These are phyloP conservation scores for Odontarrhena argentea DNA, from an alignment of 345 rosid species.

Conservation along the genomic window DNA sequence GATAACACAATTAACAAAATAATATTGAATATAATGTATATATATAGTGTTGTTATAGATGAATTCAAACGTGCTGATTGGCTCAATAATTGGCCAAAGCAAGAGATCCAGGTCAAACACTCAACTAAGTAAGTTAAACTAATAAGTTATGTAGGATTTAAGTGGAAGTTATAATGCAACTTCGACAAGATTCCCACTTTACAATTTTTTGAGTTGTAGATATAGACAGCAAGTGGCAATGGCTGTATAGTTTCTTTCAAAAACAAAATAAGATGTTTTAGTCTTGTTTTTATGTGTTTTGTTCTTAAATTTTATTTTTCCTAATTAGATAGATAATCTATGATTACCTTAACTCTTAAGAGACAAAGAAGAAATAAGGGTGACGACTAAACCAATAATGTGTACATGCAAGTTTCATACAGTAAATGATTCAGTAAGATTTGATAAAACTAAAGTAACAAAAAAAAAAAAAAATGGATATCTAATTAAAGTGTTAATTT, in stretches of 20 bases:
- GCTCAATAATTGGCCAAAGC: not conserved
- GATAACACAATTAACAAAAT: slow-evolving; percentile 3
- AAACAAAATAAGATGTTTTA: too few relatives aligned
- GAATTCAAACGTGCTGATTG: not conserved
- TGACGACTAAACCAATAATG: not conserved
- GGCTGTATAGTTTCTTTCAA: too few relatives aligned
- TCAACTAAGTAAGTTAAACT: too few relatives aligned
- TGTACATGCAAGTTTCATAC: not conserved
- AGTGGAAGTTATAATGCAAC: too few relatives aligned
- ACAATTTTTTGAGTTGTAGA: too few relatives aligned
- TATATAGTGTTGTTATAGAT: not conserved
- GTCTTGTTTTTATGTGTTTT: too few relatives aligned
- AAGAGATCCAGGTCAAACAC: too few relatives aligned
- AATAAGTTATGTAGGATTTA: too few relatives aligned
- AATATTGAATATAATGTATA: not conserved
- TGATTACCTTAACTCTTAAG: not conserved
- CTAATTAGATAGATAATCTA: not conserved
- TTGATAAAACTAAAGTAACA: not conserved
- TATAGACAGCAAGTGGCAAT: too few relatives aligned
- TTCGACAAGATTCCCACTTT: too few relatives aligned
- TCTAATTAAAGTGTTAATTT: too few relatives aligned
- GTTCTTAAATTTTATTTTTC: too few relatives aligned
- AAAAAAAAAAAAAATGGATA: not conserved
- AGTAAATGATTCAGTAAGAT: not conserved
- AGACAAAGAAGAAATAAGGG: not conserved